These are phyloP conservation scores for Lenwebbia sp. DNA, from an alignment of 345 rosid species.

Conservation along the genomic window DNA sequence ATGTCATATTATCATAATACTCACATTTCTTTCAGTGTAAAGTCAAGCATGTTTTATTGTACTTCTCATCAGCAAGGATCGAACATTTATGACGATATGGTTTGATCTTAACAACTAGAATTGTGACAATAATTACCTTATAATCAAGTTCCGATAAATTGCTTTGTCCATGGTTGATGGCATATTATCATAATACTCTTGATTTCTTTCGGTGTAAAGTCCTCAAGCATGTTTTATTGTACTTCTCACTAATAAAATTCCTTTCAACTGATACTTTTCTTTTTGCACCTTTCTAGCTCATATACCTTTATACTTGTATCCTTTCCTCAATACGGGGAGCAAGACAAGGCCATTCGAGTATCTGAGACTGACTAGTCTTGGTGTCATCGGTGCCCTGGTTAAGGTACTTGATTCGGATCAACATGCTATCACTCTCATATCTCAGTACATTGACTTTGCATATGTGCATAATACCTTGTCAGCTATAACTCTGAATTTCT, in stretches of 20 bases:
- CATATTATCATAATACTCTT: background rate
- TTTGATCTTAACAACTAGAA: background rate
- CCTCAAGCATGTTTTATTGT: background rate
- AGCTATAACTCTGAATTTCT: background rate
- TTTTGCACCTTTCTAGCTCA: constrained; percentile 51
- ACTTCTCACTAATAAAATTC: background rate
- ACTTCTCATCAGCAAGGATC: background rate
- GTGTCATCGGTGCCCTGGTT: constrained; percentile 98
- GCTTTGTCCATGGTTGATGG: background rate
- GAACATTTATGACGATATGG: no score
- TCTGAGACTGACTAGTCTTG: constrained; percentile 92
- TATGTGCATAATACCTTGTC: background rate
- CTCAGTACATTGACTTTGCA: background rate
- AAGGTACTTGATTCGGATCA: constrained; percentile 39
- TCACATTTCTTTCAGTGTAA: background rate
- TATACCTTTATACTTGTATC: constrained; percentile 85
- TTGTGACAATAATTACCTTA: background rate
- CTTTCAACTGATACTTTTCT: background rate
- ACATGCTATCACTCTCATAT: background rate
- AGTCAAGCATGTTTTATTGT: background rate
- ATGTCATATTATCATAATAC: background rate
- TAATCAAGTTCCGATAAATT: background rate
- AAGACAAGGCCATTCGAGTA: constrained; percentile 97
- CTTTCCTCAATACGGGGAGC: constrained; percentile 91
- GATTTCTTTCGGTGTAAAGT: background rate